Conservation (phyloP, 2,329 filamentous ascomycete species). For the Furcasterigmium furcatum region DNA sequence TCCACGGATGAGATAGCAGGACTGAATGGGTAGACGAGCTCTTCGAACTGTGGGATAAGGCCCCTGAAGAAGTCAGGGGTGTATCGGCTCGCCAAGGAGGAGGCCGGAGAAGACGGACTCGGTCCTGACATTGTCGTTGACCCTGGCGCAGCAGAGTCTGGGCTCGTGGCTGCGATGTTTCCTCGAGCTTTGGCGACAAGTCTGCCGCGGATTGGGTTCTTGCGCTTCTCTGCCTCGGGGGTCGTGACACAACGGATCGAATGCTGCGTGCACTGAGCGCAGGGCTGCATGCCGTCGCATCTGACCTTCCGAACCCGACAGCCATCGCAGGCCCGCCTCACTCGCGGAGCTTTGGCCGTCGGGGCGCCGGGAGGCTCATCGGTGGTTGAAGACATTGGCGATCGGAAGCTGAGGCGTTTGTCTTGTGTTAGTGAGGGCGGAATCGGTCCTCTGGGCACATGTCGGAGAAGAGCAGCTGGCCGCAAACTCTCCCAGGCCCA, state of each 20-base stretch:
- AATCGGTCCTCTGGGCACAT: too few species aligned
- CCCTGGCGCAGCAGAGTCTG: background rate
- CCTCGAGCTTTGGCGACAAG: background rate
- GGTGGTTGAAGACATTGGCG: too few species aligned
- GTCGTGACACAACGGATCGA: slow-evolving; percentile 14
- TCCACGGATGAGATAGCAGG: slow-evolving; percentile 27
- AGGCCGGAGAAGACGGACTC: background rate
- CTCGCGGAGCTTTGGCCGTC: background rate
- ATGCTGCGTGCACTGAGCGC: slow-evolving; percentile 31
- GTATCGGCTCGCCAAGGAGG: slow-evolving; percentile 2
- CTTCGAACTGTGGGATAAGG: slow-evolving; percentile 28
- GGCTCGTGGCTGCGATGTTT: background rate
- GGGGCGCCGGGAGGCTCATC: too few species aligned
- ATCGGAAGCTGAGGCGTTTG: too few species aligned
- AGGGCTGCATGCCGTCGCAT: slow-evolving; percentile 28
- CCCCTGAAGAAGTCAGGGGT: slow-evolving; percentile 26
- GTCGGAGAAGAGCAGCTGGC: too few species aligned
- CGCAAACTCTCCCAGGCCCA: too few species aligned
- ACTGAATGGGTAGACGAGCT: slow-evolving; percentile 32
- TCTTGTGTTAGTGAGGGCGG: too few species aligned
- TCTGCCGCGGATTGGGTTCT: slow-evolving; percentile 1
- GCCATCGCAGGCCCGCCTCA: slow-evolving; percentile 26
- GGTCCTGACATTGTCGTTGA: too few species aligned
- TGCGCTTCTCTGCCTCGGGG: background rate
- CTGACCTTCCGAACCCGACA: slow-evolving; percentile 34